These are phyloP conservation scores for Vaccinium macrocarpon DNA, from an alignment of 148 eudicot genomes.

Conservation along the genomic window DNA sequence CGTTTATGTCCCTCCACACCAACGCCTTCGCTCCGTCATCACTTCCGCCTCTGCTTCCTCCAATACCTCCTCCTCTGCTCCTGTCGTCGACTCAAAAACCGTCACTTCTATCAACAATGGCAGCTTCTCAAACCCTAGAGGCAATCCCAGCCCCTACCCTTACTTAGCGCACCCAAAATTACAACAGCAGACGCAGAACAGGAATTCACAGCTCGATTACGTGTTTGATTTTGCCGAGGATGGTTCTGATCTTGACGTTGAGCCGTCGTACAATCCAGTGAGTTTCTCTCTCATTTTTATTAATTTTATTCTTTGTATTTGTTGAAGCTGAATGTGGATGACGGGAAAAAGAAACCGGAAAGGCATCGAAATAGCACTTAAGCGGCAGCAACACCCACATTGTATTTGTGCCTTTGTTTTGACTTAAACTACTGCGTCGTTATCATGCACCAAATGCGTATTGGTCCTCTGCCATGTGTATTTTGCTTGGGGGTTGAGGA, in stretches of 20 bases:
- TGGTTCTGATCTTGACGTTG: constrained; percentile 33
- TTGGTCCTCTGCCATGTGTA: neutral
- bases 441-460: neutral
- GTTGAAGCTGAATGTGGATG: neutral
- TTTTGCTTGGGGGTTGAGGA: neutral
- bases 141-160: constrained; percentile 20
- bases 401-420: constrained; percentile 6
- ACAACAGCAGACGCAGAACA: constrained; percentile 28
- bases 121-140: constrained; percentile 20
- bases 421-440: neutral
- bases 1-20: constrained; percentile 89
- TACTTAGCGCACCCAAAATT: constrained; percentile 26
- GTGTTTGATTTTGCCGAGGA: constrained; percentile 34
- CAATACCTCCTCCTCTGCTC: constrained; percentile 23
- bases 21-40: constrained; percentile 56
- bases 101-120: constrained; percentile 13
- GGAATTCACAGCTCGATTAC: constrained; percentile 25
- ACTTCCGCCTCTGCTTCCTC: constrained; percentile 40
- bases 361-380: neutral
- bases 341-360: neutral
- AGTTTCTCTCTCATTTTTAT: constrained; percentile 19
- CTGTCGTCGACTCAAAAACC: constrained; percentile 11
- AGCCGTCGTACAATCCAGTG: constrained; percentile 43
- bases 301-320: neutral
- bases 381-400: neutral